A percentile compares a stretch with the other conserved stretches of the same genome.
Evolutionary conservation across 1,139 yeast genomes (phyloP).

Genomic region (Taphrina betulina): DNA sequence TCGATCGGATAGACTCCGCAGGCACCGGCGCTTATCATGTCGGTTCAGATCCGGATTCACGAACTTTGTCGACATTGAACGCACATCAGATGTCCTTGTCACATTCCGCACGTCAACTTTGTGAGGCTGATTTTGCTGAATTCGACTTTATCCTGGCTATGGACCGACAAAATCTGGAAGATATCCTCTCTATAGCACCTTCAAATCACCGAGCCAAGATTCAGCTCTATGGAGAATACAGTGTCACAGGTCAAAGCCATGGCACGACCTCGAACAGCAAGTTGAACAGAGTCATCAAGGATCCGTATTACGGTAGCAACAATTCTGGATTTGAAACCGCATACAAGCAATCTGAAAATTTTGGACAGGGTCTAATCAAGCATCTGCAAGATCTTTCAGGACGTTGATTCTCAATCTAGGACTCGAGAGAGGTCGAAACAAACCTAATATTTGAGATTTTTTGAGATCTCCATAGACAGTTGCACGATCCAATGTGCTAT

Average conservation of each 20-base stretch:
- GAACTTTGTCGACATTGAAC: conserved; percentile 16
- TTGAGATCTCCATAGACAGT: no score
- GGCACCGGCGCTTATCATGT: background rate
- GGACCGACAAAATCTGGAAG: conserved; percentile 30
- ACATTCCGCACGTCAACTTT: conserved; percentile 24
- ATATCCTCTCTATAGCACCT: conserved; percentile 22
- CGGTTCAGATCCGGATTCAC: conserved; percentile 17
- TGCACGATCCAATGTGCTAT: no score
- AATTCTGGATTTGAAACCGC: conserved; percentile 24
- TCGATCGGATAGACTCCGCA: conserved; percentile 14
- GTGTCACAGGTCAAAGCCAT: no score
- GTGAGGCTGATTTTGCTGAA: conserved; percentile 11
- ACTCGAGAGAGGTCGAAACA: no score
- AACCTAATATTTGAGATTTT: no score
- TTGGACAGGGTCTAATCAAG: conserved; percentile 12
- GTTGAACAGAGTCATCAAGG: conserved; percentile 16
- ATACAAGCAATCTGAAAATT: conserved; percentile 11
- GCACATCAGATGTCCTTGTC: conserved; percentile 1
- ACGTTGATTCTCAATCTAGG: no score
- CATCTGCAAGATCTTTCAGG: no score
- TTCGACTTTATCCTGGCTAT: conserved; percentile 35
- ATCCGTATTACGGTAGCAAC: conserved; percentile 33
- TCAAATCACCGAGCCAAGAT: conserved; percentile 2
- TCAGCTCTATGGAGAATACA: conserved; percentile 31
- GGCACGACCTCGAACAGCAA: background rate